Conservation (phyloP, 768 basidiomycete genomes). For the Pleurotus platypus region DNA sequence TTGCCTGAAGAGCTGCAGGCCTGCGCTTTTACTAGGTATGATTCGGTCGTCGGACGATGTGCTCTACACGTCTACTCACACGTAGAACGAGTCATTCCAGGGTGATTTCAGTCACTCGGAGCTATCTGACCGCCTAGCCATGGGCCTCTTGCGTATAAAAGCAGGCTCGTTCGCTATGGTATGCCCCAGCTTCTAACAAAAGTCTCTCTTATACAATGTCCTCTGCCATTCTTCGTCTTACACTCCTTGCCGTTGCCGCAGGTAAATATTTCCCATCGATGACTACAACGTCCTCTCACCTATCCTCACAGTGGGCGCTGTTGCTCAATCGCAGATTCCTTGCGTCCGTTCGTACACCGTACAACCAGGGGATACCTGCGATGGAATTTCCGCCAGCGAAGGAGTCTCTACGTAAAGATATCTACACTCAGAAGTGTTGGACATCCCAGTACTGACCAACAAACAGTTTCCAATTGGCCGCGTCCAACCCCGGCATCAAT, state of each 20-base stretch:
- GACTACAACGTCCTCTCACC: neutral
- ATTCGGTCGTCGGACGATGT: too few species aligned
- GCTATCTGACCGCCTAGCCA: too few species aligned
- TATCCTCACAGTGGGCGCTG: slow-evolving; percentile 1
- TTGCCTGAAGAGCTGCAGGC: too few species aligned
- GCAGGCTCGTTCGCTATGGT: too few species aligned
- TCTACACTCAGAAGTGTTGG: neutral
- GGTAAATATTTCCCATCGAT: neutral
- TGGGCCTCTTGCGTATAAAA: too few species aligned
- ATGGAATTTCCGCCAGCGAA: slow-evolving; percentile 45
- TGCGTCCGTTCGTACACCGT: slow-evolving; percentile 55
- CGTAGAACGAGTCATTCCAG: too few species aligned
- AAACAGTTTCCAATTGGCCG: slow-evolving; percentile 53
- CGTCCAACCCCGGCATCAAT: slow-evolving; percentile 45
- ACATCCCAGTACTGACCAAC: neutral
- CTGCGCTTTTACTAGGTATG: too few species aligned
- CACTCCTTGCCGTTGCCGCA: neutral
- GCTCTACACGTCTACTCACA: too few species aligned
- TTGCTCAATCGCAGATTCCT: slow-evolving; percentile 1
- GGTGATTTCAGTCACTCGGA: too few species aligned
- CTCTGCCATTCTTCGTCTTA: neutral
- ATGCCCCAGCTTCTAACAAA: too few species aligned
- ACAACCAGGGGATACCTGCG: slow-evolving; percentile 48
- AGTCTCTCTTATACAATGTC: neutral
- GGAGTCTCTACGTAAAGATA: slow-evolving; percentile 43